These are phyloP conservation scores for Allantophomopsis cytisporea DNA, from an alignment of 2,329 filamentous ascomycete species.

Conservation along the genomic window DNA sequence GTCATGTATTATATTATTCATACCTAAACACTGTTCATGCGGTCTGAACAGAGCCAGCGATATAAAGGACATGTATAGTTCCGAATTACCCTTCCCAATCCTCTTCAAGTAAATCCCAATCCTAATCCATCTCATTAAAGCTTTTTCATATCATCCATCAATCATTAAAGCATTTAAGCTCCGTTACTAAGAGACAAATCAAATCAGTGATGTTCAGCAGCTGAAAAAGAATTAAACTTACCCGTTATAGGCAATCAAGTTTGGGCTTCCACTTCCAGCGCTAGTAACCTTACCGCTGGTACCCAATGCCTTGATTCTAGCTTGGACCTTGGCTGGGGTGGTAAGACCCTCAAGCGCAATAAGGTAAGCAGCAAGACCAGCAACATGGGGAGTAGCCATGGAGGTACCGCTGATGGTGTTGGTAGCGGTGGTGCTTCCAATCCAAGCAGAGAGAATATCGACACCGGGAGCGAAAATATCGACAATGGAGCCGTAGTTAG, in stretches of 20 bases:
- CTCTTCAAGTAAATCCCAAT: no score
- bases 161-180: no score
- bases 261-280: conserved; percentile 29
- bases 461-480: conserved; percentile 38
- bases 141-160: no score
- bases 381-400: conserved; percentile 48
- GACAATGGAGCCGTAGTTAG: conserved; percentile 34
- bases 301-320: conserved; percentile 28
- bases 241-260: conserved; percentile 43
- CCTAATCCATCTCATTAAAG: no score
- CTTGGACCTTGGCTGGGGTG: conserved; percentile 25
- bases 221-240: conserved; percentile 7
- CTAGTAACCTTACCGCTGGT: conserved; percentile 25
- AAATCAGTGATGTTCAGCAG: no score
- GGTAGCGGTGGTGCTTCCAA: conserved; percentile 24
- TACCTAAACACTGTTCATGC: no score
- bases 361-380: conserved; percentile 47
- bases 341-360: conserved; percentile 27
- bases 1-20: no score
- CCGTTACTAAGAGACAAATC: no score
- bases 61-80: no score
- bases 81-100: no score
- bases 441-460: conserved; percentile 31
- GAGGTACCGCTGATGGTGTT: conserved; percentile 43
- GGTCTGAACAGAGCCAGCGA: no score